Conservation (phyloP, 129 eudicot species). For the Tanacetum coccineum region DNA sequence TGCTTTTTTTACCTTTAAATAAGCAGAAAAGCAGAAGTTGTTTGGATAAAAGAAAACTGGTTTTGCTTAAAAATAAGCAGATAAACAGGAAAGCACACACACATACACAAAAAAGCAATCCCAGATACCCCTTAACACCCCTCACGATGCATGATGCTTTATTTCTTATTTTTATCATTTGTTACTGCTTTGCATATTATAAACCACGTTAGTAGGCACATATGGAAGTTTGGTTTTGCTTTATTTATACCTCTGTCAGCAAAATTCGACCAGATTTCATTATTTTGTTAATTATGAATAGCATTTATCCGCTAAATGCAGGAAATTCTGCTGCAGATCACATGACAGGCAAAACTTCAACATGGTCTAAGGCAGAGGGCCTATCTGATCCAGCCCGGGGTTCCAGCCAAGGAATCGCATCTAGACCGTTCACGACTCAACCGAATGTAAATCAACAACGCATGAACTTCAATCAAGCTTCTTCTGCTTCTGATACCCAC, state of each 20-base stretch:
- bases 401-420: constrained; percentile 32
- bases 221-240: constrained; percentile 3
- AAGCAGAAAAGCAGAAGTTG: neutral
- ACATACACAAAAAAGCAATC: too few relatives aligned
- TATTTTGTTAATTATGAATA: constrained; percentile 1
- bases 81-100: too few relatives aligned
- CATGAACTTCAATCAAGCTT: constrained; percentile 32
- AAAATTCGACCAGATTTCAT: neutral
- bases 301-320: constrained; percentile 21
- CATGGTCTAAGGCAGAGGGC: constrained; percentile 57
- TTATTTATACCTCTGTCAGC: neutral
- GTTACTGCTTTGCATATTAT: too few relatives aligned
- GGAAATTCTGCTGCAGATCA: constrained; percentile 47
- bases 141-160: too few relatives aligned
- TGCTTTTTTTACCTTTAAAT: neutral
- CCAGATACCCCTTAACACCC: too few relatives aligned
- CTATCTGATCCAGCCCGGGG: constrained; percentile 32
- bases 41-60: too few relatives aligned
- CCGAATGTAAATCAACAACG: constrained; percentile 40
- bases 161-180: too few relatives aligned
- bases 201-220: neutral
- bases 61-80: too few relatives aligned
- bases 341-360: constrained; percentile 43
- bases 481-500: constrained; percentile 48
- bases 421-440: constrained; percentile 46